phyloP scores from a whole-genome alignment of 176 grass and related monocot genomes.

The Ananas comosus region DNA sequence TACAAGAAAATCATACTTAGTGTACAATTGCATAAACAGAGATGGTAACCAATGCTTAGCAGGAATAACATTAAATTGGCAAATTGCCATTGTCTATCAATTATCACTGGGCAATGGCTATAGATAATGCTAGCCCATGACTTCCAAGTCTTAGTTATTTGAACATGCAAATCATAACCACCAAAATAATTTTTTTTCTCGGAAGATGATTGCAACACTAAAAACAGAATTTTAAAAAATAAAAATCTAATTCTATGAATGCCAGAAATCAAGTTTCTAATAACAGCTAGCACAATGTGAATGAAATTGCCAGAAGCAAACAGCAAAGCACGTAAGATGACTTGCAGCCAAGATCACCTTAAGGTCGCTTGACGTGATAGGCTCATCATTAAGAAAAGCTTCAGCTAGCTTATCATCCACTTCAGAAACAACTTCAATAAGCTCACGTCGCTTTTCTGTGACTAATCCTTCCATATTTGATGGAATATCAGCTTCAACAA shows the following conservation, averaged over 20 bases:
- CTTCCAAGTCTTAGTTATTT: neutral
- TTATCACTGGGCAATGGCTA: neutral
- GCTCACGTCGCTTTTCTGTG: slow-evolving; percentile 73
- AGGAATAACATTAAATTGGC: neutral
- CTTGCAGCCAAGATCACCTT: slow-evolving; percentile 48
- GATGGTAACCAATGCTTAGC: neutral
- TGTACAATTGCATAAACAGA: neutral
- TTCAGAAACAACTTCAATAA: slow-evolving; percentile 96
- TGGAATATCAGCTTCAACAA: slow-evolving; percentile 59
- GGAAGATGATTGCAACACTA: neutral
- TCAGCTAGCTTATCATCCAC: slow-evolving; percentile 96
- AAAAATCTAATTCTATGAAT: no score
- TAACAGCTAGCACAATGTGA: neutral
- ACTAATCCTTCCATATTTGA: slow-evolving; percentile 59
- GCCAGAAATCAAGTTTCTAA: neutral
- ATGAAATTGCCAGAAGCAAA: neutral
- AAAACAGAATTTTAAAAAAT: no score
- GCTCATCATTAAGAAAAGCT: slow-evolving; percentile 91
- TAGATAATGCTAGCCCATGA: neutral
- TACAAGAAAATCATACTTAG: no score
- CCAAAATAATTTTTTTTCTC: neutral
- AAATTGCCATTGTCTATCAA: neutral
- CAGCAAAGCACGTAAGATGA: slow-evolving; percentile 8
- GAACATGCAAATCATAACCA: neutral
- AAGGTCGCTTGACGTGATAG: slow-evolving; percentile 60